phyloP scores from a whole-genome alignment of 257 asterid species.

The Solanum commersonii region DNA sequence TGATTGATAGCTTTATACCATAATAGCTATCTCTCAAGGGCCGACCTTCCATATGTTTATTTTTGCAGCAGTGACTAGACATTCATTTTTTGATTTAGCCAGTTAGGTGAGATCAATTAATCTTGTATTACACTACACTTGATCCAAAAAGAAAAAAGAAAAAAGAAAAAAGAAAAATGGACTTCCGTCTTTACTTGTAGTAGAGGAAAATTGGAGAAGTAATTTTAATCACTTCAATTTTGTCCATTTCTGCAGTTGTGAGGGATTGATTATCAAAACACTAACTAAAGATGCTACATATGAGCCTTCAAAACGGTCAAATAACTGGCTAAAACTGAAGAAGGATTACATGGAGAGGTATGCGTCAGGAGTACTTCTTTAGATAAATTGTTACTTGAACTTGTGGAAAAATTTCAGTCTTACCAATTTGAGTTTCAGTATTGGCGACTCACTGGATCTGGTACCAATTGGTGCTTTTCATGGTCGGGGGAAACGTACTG shows the following conservation, averaged over 20 bases:
- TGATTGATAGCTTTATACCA: not conserved
- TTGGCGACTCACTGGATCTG: conserved; percentile 93
- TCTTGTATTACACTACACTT: not conserved
- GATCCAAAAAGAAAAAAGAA: not conserved
- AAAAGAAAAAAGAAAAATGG: not conserved
- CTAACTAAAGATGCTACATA: conserved; percentile 83
- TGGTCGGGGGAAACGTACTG: conserved; percentile 92
- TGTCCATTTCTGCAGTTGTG: conserved; percentile 44
- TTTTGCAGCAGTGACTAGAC: not conserved
- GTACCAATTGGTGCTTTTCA: conserved; percentile 98
- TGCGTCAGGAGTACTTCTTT: conserved; percentile 4
- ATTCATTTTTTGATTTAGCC: not conserved
- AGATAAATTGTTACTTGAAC: not conserved
- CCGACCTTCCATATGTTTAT: not conserved
- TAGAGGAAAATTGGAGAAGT: not conserved
- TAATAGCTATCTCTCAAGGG: not conserved
- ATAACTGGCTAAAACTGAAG: conserved; percentile 90
- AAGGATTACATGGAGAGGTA: conserved; percentile 92
- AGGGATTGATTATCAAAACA: conserved; percentile 94
- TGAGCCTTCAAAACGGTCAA: conserved; percentile 89
- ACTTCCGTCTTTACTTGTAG: not conserved
- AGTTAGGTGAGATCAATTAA: not conserved
- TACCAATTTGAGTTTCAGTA: conserved; percentile 32
- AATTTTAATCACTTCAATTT: not conserved
- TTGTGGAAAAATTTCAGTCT: not conserved